Conservation (phyloP, 805 yeast genomes). For the Barnettozyma sp. region DNA sequence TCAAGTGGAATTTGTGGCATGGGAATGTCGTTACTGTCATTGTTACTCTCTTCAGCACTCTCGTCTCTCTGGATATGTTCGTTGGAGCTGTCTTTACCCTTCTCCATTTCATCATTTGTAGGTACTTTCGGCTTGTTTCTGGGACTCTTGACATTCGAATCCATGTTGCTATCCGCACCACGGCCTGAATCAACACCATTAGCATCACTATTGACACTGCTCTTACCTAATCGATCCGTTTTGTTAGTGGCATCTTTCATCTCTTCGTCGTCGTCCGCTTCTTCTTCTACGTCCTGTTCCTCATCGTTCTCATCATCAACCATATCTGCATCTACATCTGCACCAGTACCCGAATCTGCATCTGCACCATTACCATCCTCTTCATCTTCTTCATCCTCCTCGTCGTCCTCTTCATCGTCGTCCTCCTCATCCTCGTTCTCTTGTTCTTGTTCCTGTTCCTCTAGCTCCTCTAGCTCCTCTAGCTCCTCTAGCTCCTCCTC, state of each 20-base stretch:
- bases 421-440: conserved; percentile 19
- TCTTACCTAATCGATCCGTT: too few relatives aligned
- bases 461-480: conserved; percentile 13
- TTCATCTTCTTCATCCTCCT: conserved; percentile 6
- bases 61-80: too few relatives aligned
- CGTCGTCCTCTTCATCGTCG: conserved; percentile 12
- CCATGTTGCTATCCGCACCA: too few relatives aligned
- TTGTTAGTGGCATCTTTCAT: conserved; percentile 16
- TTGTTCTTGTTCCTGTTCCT: neutral
- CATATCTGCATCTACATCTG: conserved; percentile 19
- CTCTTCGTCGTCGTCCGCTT: conserved; percentile 22
- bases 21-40: neutral
- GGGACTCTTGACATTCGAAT: too few relatives aligned
- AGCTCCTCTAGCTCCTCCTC: conserved; percentile 23
- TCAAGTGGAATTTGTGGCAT: too few relatives aligned
- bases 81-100: too few relatives aligned
- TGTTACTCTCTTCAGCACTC: too few relatives aligned
- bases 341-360: conserved; percentile 20
- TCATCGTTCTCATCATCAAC: conserved; percentile 26
- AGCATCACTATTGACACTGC: too few relatives aligned
- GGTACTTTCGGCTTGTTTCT: too few relatives aligned
- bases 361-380: conserved; percentile 16
- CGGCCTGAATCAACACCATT: too few relatives aligned
- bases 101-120: too few relatives aligned
- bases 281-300: conserved; percentile 27